A percentile compares a stretch with the other conserved stretches of the same genome.
Evolutionary conservation across 2,329 filamentous ascomycete species (phyloP).

Genomic region (Aspergillus sp.): DNA sequence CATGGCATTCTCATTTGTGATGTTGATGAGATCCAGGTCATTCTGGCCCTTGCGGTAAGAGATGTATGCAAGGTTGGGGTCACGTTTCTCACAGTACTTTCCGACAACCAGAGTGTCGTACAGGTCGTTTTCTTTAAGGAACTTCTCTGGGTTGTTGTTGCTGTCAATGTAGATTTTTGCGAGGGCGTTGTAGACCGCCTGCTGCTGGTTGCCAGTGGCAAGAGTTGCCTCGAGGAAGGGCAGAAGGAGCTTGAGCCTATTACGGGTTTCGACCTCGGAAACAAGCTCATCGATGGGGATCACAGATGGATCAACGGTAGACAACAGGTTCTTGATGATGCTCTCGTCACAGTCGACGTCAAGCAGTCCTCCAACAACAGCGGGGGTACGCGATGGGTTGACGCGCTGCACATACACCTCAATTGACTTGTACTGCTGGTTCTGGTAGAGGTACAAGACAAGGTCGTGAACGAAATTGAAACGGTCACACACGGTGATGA

Average conservation of each 20-base stretch:
- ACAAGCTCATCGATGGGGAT: constrained; percentile 96
- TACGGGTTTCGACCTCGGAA: constrained; percentile 89
- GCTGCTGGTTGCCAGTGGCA: constrained; percentile 87
- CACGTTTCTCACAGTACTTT: constrained; percentile 98
- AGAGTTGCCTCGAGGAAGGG: constrained; percentile 95
- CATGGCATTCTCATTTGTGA: constrained; percentile 99
- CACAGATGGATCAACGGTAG: constrained; percentile 77
- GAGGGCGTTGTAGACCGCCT: constrained; percentile 93
- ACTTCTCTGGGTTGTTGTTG: constrained; percentile 97
- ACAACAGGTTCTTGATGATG: constrained; percentile 90
- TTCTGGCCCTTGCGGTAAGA: constrained; percentile 97
- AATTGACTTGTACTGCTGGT: constrained; percentile 98
- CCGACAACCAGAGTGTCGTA: constrained; percentile 91
- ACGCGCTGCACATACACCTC: constrained; percentile 97
- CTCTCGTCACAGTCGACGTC: constrained; percentile 97
- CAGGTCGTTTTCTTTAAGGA: constrained; percentile 94
- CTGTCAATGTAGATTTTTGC: constrained; percentile 99
- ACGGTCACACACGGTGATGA: constrained; percentile 99
- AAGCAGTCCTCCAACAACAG: constrained; percentile 87
- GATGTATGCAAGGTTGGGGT: constrained; percentile 93
- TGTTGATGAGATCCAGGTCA: constrained; percentile 92
- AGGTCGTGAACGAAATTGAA: constrained; percentile 98
- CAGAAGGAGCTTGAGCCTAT: constrained; percentile 89
- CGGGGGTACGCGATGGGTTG: constrained; percentile 86
- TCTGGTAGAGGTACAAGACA: constrained; percentile 95